Evolutionary conservation across 1,284 basidiomycete genomes (phyloP), one percentile per base, ranked within the genome.

Genomic region (Fistulina hepatica): DNA sequence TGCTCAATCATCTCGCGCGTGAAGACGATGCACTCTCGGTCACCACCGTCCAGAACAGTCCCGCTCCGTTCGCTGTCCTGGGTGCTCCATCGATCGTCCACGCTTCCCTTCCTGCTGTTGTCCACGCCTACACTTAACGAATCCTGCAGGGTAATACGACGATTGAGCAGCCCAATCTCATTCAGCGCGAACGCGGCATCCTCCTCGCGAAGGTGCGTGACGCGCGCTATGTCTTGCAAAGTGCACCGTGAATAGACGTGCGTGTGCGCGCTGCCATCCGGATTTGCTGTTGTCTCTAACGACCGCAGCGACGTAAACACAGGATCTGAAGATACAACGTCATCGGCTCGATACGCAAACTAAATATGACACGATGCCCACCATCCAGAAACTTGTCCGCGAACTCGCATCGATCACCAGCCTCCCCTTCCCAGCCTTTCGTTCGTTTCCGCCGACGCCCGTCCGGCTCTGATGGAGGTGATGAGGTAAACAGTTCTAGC

Each of bases 141-240:
- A 2, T 26, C 22, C 17, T 37, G 22, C 22, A 46, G 20, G 10
- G 37, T 42, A 20, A 59, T 41, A 35, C 60, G 59, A 27, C 65
- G 59, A 35, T 58, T 60, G 13, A 95, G 64, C 40, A 97, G 62
- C 12, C 91, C 90, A 37, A 84, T 81, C 54, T 95, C 90, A 39
- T 83, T 79, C 39, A 97, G 61, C 1, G 91, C 84, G 55, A 92
- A 88, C 1, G 88, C 81, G 1, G 81, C 75, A 53, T 97, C 93
- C 45, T 97, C 91, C 0, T 77, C 57, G 2, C 89, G 72, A 37
- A 97, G 61, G 56, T 86, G 80, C 28, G 88, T 90, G 10, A 84
- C 84, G 9, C 67, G 64, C 3, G 88, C 79, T 40, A 97, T 73
- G 22, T 85, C 75, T 10, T 63, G 63, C 12, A 91, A 65, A 9